These are phyloP conservation scores for Globisporangium solare DNA, from an alignment of 352 stramenopile genomes.

Conservation along the genomic window DNA sequence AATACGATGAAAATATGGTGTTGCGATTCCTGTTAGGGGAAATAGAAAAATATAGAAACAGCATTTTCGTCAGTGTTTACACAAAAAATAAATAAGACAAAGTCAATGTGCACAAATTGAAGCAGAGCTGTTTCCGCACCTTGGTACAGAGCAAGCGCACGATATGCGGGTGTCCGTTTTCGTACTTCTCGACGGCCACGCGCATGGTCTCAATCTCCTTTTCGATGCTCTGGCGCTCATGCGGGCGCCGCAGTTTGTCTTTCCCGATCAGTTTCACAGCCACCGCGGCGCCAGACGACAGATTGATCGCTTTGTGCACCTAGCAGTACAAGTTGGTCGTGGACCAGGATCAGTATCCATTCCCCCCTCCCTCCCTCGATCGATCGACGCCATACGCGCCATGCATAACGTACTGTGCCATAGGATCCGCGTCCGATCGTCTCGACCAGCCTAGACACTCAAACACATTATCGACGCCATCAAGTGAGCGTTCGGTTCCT, in stretches of 20 bases:
- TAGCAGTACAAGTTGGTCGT: slow-evolving; percentile 15
- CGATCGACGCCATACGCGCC: neutral
- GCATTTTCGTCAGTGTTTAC: neutral
- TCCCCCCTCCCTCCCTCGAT: too few species aligned
- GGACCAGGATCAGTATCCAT: too few species aligned
- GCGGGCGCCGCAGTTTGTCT: slow-evolving; percentile 60
- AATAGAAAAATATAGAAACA: neutral
- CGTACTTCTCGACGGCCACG: slow-evolving; percentile 79
- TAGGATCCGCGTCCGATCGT: slow-evolving; percentile 80
- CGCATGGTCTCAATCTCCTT: slow-evolving; percentile 87
- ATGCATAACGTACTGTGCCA: slow-evolving; percentile 45
- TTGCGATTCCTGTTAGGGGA: slow-evolving; percentile 39
- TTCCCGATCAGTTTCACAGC: slow-evolving; percentile 81
- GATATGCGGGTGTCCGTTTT: slow-evolving; percentile 84
- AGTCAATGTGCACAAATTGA: too few species aligned
- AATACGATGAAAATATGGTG: slow-evolving; percentile 81
- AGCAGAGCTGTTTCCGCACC: neutral
- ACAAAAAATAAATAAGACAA: neutral
- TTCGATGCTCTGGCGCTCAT: slow-evolving; percentile 77
- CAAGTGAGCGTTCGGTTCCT: too few species aligned
- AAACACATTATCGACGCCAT: neutral
- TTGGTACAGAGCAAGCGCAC: slow-evolving; percentile 78
- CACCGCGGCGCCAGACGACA: slow-evolving; percentile 68
- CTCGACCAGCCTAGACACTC: slow-evolving; percentile 41
- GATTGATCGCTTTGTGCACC: slow-evolving; percentile 83